Base-by-base conservation (phyloP, 148 eudicot genomes). In the Dianthus caryophyllus region DNA sequence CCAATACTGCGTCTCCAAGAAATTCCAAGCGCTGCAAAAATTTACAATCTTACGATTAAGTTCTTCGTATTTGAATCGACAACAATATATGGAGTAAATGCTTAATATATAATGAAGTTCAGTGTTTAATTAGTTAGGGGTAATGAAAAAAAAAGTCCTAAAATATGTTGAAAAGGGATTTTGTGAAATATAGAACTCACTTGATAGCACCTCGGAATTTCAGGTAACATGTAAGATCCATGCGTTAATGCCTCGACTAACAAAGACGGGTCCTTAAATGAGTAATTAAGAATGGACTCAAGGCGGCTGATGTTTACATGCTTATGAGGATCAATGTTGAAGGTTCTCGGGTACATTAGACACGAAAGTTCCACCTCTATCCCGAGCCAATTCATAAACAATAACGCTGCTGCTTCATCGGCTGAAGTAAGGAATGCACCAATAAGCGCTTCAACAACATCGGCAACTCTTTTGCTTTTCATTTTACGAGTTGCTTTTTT, bases 371-470 rank as follows among this genome's bases (percentile, higher is more conserved):
- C 92, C 11, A 86, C 87, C 48, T 78, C 72, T 25, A 94, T 83
- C 20, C 98, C 98, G 7, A 94, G 82, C 96, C 97, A 94, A 26
- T 70, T 61, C 96, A 94, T 80, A 46, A 94, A 90, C 13, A 71
- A 67, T 17, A 90, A 52, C 6, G 97, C 95, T 1, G 92, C 90
- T 22, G 16, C 5, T 83, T 94, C 93, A 22, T 96, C 96, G 15
- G 84, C 86, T 0, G 82, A 46, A 63, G 84, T 84, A 20, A 94
- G 87, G 61, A 77, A 90, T 25, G 86, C 97, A 59, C 99, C 98
- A 57, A 94, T 90, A 46, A 94, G 59, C 58, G 99, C 99, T 82
- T 94, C 97, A 9, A 82, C 89, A n/a, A 82, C 97, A 78, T 94
- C 97, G 61, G 99, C 99, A 17, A 94, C 81, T 29, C 66, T 82